Base-by-base conservation (phyloP, 228 moss, liverwort and hornwort species). In the Sphagnum magellanicum region DNA sequence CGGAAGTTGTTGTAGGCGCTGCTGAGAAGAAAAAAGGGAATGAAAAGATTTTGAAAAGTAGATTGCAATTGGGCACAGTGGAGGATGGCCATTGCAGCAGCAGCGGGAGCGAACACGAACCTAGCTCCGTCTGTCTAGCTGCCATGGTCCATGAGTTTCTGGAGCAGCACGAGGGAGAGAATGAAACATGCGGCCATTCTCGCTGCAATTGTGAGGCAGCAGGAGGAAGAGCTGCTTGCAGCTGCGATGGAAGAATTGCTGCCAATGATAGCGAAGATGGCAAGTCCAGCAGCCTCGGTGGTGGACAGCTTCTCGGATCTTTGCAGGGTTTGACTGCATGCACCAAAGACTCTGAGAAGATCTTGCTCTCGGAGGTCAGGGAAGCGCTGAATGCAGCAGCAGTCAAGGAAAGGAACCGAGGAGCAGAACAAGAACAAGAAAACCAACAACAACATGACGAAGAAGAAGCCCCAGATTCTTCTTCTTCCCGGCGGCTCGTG, bases 91-190 rank as follows among this genome's bases (percentile, higher is more conserved):
- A 76, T 6, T 81, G 79, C 50, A 70, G 81, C 49, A 92, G 90
- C 77, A 92, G 90, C 51, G 95, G 95, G 13, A 95, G 95, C 68
- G 92, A 95, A 83, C 95, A 95, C 61, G 95, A 87, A 77, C 82
- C 86, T 0, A 89, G 81, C 76, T 92, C 94, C 0, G 84, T 90
- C 4, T 95, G 92, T 65, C 70, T 95, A 49, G 92, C 87, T 0
- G 92, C 90, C 63, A 92, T 95, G 95, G 92, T 95, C 0, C 79
- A 82, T 46, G 85, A 90, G 48, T 95, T 92, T 48, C 76, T 95
- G 52, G 92, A 90, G 65, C 71, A 89, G 4, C 85, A 89, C 63
- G 83, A 85, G 64, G 52, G 52, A 5, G 81, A 84, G 8, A 67
- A 69, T 50, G 75, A 76, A 60, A 81, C 75, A 53, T 90, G 86